Evolutionary conservation across 176 grass and related monocot genomes (phyloP), one percentile per base, ranked within the genome.

Genomic region (Avena atlantica): DNA sequence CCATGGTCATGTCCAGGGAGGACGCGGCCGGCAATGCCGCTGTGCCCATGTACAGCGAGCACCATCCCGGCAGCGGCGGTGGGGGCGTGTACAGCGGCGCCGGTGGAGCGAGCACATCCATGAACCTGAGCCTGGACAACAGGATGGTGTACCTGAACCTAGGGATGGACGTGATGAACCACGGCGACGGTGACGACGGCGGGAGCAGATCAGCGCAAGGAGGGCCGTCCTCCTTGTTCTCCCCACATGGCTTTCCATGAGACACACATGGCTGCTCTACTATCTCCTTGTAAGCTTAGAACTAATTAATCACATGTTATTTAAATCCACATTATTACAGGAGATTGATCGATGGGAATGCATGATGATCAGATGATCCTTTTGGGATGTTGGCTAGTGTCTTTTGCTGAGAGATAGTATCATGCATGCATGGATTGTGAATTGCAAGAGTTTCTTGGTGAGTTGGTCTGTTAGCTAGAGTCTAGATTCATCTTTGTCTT

Each of bases 91-190:
- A 91, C 81, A 93, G 88, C 62, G 56, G 87, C 9, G 91, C 69
- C 20, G 91, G 88, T 31, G 91, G 86, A 88, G 47, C 86, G 9
- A 98, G 71, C 86, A 45, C 83, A 3, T 91, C 82, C 86, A 90
- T 98, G 79, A 98, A 98, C 15, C 92, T 99, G 9, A 97, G 89
- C 87, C 83, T 99, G 73, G 94, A 99, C 87, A 94, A 95, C 19
- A 97, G 97, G 50, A 97, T 97, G 94, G 94, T 99, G 77, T 99
- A 99, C 50, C 91, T 99, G 2, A 96, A 99, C 74, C 89, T 99
- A 13, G 94, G 97, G 19, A 96, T 99, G 92, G 97, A 95, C 51
- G 97, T 89, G 89, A 92, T 99, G 85, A 86, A 79, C 68, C 92
- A 97, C 9, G 92, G 76, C 17, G 88, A 83, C 13, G 88, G 85